These are phyloP conservation scores for Talaromyces sp. DNA, from an alignment of 2,329 filamentous ascomycete genomes.

Conservation along the genomic window DNA sequence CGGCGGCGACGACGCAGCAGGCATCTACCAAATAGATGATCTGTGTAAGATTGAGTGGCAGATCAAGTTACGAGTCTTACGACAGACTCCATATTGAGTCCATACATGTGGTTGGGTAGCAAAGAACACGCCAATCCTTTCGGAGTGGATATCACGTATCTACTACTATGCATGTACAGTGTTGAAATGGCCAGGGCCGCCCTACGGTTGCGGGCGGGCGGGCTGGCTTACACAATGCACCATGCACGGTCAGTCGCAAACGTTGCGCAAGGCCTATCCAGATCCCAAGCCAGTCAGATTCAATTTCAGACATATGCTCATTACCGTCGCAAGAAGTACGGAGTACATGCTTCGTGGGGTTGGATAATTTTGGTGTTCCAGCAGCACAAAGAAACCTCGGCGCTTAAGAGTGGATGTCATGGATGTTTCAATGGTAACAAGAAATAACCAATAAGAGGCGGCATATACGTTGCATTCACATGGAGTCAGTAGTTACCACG, in stretches of 20 bases:
- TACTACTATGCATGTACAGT: not conserved
- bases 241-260: not conserved
- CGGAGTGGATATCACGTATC: not conserved
- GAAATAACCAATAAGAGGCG: not conserved
- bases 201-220: not conserved
- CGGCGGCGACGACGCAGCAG: not conserved
- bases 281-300: slow-evolving; percentile 3
- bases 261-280: not conserved
- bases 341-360: not conserved
- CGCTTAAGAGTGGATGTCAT: not conserved
- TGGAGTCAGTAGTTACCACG: not conserved
- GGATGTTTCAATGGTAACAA: not conserved
- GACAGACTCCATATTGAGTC: not conserved
- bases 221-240: not conserved
- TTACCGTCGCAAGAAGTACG: not conserved
- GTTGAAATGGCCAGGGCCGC: not conserved
- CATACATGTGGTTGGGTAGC: slow-evolving; percentile 1
- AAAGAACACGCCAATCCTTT: not conserved
- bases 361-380: not conserved
- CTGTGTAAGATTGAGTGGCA: not conserved
- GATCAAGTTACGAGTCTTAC: not conserved
- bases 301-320: not conserved
- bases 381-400: not conserved
- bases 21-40: not conserved
- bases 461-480: not conserved